A percentile compares a stretch with the other conserved stretches of the same genome.
phyloP scores from a whole-genome alignment of 2,329 filamentous ascomycete species.

The Clonostachys chloroleuca region DNA sequence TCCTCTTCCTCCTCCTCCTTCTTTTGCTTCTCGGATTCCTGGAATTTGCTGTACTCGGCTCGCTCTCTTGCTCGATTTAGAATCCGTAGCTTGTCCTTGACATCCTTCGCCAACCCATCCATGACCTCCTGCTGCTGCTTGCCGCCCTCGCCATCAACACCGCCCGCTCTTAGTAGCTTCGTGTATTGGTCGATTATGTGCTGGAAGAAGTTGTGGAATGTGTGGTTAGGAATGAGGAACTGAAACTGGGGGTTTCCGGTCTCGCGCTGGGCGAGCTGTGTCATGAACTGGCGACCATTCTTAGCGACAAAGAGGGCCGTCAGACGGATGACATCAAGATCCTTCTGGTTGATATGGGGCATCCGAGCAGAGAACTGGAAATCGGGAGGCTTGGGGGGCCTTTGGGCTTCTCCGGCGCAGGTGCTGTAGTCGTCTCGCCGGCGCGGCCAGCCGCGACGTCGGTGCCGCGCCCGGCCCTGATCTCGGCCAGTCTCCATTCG shows the following conservation, averaged over 20 bases:
- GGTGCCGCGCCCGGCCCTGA: conserved; percentile 78
- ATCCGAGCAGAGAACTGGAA: conserved; percentile 95
- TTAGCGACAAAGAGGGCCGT: conserved; percentile 91
- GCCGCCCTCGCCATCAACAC: conserved; percentile 60
- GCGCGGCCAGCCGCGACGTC: conserved; percentile 71
- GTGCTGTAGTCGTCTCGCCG: conserved; percentile 47
- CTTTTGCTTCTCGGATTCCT: conserved; percentile 80
- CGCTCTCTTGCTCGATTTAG: conserved; percentile 78
- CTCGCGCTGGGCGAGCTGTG: conserved; percentile 82
- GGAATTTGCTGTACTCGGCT: conserved; percentile 81
- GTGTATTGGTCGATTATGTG: conserved; percentile 91
- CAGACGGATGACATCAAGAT: conserved; percentile 69
- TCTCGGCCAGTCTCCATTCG: conserved; percentile 83
- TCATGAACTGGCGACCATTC: conserved; percentile 90
- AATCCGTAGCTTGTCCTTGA: conserved; percentile 75
- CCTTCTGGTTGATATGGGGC: conserved; percentile 94
- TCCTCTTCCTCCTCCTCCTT: conserved; percentile 85
- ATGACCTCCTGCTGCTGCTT: conserved; percentile 70
- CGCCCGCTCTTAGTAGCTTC: conserved; percentile 65
- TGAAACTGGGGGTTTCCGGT: conserved; percentile 91
- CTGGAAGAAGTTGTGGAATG: conserved; percentile 92
- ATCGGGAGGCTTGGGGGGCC: conserved; percentile 78
- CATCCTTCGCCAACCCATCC: conserved; percentile 68
- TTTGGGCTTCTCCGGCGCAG: conserved; percentile 59
- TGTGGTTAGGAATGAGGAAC: conserved; percentile 92